These are phyloP conservation scores for Trichosporon inkin DNA, from an alignment of 1,284 basidiomycete species.

Conservation along the genomic window DNA sequence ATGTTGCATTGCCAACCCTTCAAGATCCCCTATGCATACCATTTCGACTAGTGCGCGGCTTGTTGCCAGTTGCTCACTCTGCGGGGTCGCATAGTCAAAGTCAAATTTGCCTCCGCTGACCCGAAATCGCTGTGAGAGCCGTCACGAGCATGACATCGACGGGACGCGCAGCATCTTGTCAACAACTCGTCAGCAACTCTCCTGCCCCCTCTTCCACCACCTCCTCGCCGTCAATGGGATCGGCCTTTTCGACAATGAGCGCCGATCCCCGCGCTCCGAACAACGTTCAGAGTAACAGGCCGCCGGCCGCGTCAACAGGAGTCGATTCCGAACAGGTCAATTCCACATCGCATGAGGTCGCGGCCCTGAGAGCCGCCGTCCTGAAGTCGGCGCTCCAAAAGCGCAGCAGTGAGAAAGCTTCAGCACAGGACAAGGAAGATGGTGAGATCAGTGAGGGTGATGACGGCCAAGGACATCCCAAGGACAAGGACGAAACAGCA, in stretches of 20 bases:
- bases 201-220: not conserved
- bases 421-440: conserved; percentile 14
- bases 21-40: not conserved
- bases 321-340: not conserved
- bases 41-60: not conserved
- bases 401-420: not conserved
- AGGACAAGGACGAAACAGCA: not conserved
- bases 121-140: not conserved
- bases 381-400: conserved; percentile 11
- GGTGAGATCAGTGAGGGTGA: conserved; percentile 21
- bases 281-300: not conserved
- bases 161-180: not conserved
- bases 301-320: not conserved
- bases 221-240: conserved; percentile 15
- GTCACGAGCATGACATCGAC: not conserved
- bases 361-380: conserved; percentile 14
- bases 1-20: conserved; percentile 6
- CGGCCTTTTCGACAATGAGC: conserved; percentile 19
- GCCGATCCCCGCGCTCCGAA: conserved; percentile 20
- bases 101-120: conserved; percentile 3
- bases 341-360: conserved; percentile 9
- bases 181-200: not conserved
- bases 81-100: not conserved
- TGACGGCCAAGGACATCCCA: not conserved
- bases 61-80: not conserved